These are phyloP conservation scores for Fonsecaea nubica DNA, from an alignment of 2,329 filamentous ascomycete species.

Conservation along the genomic window DNA sequence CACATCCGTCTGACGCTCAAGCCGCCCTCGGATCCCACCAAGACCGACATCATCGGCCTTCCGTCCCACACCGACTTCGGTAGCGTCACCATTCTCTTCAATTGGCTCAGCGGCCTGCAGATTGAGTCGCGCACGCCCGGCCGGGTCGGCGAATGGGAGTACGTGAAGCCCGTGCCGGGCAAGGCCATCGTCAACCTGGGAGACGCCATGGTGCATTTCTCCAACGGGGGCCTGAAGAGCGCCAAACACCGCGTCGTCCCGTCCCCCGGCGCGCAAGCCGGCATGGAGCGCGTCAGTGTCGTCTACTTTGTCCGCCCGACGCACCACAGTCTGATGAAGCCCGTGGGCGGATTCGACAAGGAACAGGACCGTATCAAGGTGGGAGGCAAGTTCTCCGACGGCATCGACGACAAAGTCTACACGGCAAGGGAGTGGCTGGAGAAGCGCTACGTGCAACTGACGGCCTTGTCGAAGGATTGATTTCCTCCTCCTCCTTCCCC, in stretches of 20 bases:
- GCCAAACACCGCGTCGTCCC: constrained; percentile 59
- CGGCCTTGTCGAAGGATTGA: neutral
- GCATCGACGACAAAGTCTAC: constrained; percentile 19
- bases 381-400: constrained; percentile 16
- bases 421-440: constrained; percentile 22
- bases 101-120: constrained; percentile 42
- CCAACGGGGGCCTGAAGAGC: constrained; percentile 49
- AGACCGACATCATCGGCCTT: constrained; percentile 33
- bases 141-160: constrained; percentile 51
- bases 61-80: constrained; percentile 45
- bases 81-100: constrained; percentile 45
- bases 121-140: constrained; percentile 46
- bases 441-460: constrained; percentile 16
- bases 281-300: constrained; percentile 57
- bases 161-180: constrained; percentile 51
- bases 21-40: constrained; percentile 37
- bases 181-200: constrained; percentile 45
- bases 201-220: constrained; percentile 53
- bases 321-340: constrained; percentile 21
- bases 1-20: constrained; percentile 55
- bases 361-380: constrained; percentile 9
- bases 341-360: constrained; percentile 15
- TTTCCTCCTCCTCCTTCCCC: neutral
- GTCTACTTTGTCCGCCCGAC: constrained; percentile 62
- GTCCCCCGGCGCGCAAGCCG: constrained; percentile 57